Evolutionary conservation across 169 alveolate genomes (phyloP).

Genomic region (Plasmodium coatneyi): DNA sequence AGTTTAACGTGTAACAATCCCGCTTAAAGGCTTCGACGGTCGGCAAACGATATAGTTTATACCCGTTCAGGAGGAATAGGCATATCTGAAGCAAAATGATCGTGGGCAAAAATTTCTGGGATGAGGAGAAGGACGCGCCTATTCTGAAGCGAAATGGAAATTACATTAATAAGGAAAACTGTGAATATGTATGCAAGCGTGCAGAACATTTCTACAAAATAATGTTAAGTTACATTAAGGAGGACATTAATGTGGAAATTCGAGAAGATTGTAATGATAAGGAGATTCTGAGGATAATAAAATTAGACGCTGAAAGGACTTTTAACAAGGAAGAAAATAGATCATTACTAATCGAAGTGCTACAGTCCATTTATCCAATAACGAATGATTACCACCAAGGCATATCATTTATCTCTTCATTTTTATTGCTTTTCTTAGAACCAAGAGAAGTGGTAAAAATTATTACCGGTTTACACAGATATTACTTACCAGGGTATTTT

Average conservation of each 20-base stretch:
- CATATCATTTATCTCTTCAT: constrained; percentile 83
- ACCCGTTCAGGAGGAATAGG: not conserved
- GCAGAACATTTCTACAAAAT: constrained; percentile 69
- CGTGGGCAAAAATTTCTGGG: constrained; percentile 70
- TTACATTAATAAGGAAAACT: constrained; percentile 47
- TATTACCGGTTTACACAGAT: constrained; percentile 75
- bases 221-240: constrained; percentile 74
- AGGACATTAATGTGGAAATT: constrained; percentile 56
- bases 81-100: constrained; percentile 38
- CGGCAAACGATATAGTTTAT: not conserved
- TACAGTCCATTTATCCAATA: constrained; percentile 77
- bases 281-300: constrained; percentile 80
- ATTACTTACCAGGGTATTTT: constrained; percentile 84
- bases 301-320: constrained; percentile 85
- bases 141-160: constrained; percentile 67
- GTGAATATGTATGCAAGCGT: constrained; percentile 64
- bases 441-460: constrained; percentile 79
- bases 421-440: constrained; percentile 78
- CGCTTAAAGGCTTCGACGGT: not conserved
- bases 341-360: constrained; percentile 52
- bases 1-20: not conserved
- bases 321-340: constrained; percentile 78
- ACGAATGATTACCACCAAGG: constrained; percentile 88
- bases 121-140: constrained; percentile 74
- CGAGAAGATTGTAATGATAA: constrained; percentile 64